Base-by-base conservation (phyloP, 2,329 filamentous ascomycete species). In the Talaromyces atroroseus region DNA sequence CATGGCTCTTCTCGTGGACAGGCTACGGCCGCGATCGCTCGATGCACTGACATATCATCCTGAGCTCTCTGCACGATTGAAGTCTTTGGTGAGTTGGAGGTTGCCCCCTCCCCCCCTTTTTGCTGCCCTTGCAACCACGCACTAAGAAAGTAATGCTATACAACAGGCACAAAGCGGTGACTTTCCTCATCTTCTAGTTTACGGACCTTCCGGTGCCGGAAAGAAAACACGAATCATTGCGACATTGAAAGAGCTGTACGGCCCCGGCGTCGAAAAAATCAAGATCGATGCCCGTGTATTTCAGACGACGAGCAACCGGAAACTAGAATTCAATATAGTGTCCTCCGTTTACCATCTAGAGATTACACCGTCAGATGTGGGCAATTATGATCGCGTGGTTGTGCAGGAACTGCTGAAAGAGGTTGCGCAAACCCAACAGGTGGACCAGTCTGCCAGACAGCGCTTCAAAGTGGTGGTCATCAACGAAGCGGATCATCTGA, bases 241-340 rank as follows among this genome's bases (percentile, higher is more conserved):
- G 16, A 97, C 92, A 0, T 78, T 99, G 3, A 95, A 96, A 72
- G 92, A 96, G 69, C 82, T 99, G 7, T 99, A 94, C 73, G 94
- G 94, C 0, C 87, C 92, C 0, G 92, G 94, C 45, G 94, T 96
- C n/a, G 95, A 99, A 70, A 97, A 96, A 81, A 99, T 99, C 81
- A 97, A 97, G 78, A 97, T 99, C 75, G 94, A 99, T 70, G 90
- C 91, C 12, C 89, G 94, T 62, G 88, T 96, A 58, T 99, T 99
- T 78, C 92, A 96, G 74, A 97, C 94, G 1, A 92, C 85, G 21
- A 88, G 87, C 68, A 97, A 96, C 74, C 90, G 94, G 70, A 99
- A 99, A 75, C 87, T 99, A 65, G 94, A 99, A 76, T 99, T 99
- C 82, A 99, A 96, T 77, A 95, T 99, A 62, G 94, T 99, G 54